phyloP scores from a whole-genome alignment of 2,329 filamentous ascomycete genomes.

The Metarhizium humberi region DNA sequence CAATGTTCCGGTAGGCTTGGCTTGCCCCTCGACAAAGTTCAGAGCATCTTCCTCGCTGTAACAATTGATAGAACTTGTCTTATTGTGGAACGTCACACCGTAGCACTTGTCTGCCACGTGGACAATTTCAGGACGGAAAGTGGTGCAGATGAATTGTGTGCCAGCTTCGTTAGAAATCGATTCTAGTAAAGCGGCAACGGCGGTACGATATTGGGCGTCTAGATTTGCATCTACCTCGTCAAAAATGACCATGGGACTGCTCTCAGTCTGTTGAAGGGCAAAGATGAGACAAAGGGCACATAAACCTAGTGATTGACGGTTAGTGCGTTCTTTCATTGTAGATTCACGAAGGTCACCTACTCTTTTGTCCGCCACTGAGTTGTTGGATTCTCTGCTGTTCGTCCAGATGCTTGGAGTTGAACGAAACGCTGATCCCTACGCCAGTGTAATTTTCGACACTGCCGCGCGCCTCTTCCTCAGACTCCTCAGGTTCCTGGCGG shows the following conservation, averaged over 20 bases:
- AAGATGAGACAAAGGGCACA: slow-evolving; percentile 97
- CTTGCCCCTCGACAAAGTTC: slow-evolving; percentile 86
- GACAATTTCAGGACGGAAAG: slow-evolving; percentile 94
- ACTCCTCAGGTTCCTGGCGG: slow-evolving; percentile 48
- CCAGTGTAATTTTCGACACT: slow-evolving; percentile 92
- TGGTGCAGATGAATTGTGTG: slow-evolving; percentile 94
- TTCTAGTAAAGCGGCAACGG: slow-evolving; percentile 81
- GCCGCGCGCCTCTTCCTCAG: slow-evolving; percentile 58
- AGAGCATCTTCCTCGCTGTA: slow-evolving; percentile 81
- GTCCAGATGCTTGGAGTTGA: slow-evolving; percentile 92
- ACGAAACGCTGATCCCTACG: slow-evolving; percentile 93
- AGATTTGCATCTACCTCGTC: slow-evolving; percentile 98
- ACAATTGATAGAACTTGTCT: slow-evolving; percentile 89
- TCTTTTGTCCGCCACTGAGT: slow-evolving; percentile 94
- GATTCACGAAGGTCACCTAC: slow-evolving; percentile 37
- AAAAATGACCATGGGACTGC: slow-evolving; percentile 97
- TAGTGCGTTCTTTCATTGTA: slow-evolving; percentile 8
- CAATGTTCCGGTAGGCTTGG: slow-evolving; percentile 21
- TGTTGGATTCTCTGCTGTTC: slow-evolving; percentile 98
- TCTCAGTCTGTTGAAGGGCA: slow-evolving; percentile 96
- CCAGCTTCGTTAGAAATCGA: slow-evolving; percentile 60
- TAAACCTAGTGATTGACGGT: slow-evolving; percentile 48
- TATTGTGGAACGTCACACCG: slow-evolving; percentile 86
- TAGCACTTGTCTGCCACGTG: slow-evolving; percentile 96
- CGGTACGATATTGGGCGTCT: slow-evolving; percentile 94